Conservation (phyloP, 768 basidiomycete genomes). For the Hericium coralloides region DNA sequence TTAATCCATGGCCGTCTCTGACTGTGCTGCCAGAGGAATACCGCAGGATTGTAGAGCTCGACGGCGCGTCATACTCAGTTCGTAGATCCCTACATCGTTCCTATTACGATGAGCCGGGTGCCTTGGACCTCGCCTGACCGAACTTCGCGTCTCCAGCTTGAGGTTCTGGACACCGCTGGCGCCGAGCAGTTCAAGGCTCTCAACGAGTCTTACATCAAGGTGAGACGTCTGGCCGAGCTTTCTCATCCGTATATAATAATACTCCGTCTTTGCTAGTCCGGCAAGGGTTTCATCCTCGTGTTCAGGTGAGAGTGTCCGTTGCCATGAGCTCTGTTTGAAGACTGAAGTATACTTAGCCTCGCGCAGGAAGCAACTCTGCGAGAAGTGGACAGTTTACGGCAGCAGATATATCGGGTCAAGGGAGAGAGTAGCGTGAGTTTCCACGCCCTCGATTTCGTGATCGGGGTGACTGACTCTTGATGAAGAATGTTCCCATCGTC, state of each 20-base stretch:
- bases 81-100: slow-evolving; percentile 18
- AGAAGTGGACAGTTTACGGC: slow-evolving; percentile 72
- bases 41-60: slow-evolving; percentile 52
- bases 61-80: slow-evolving; percentile 56
- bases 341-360: slow-evolving; percentile 35
- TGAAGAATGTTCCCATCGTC: slow-evolving; percentile 65
- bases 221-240: slow-evolving; percentile 19
- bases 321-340: neutral
- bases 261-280: slow-evolving; percentile 33
- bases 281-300: slow-evolving; percentile 73
- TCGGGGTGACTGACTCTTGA: neutral
- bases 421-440: slow-evolving; percentile 50
- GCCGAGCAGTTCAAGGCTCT: slow-evolving; percentile 80
- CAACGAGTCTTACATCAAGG: slow-evolving; percentile 79
- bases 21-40: slow-evolving; percentile 50
- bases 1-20: neutral
- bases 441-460: no score
- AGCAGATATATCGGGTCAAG: slow-evolving; percentile 76
- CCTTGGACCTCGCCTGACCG: neutral
- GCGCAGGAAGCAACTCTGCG: slow-evolving; percentile 75
- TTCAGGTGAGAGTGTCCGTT: slow-evolving; percentile 45
- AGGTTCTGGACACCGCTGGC: slow-evolving; percentile 77
- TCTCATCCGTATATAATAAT: slow-evolving; percentile 2
- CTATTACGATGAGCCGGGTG: neutral
- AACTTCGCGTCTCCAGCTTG: slow-evolving; percentile 38